Base-by-base conservation (phyloP, 179 eudicot genomes). In the Beta corolliflora region DNA sequence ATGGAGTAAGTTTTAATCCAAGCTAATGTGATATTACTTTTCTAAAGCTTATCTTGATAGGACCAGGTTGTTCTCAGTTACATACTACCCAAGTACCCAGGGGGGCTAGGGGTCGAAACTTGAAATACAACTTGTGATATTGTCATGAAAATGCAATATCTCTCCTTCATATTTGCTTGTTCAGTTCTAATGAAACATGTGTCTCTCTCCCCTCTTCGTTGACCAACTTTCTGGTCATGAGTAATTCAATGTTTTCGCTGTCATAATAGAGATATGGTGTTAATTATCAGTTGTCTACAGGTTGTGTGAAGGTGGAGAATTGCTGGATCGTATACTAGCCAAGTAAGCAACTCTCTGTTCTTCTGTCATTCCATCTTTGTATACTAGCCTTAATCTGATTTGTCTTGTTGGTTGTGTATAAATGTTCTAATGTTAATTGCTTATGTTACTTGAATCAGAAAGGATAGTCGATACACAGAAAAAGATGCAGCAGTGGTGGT, bases 221-320 rank as follows among this genome's bases (percentile, higher is more conserved):
- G 13, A 25, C 41, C 12, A 9, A 41, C 61, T 15, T 3, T 13
- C 16, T 31, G 14, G 23, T 50, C 4, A 18, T 65, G 9, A 10
- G 5, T 52, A 19, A 31, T 53, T 36, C 7, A 19, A 9, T 60
- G 59, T 3, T 55, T 52, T n/a, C n/a, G n/a, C n/a, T n/a, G n/a
- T n/a, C n/a, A n/a, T n/a, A n/a, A n/a, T n/a, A n/a, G n/a, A n/a
- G n/a, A n/a, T n/a, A n/a, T n/a, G n/a, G n/a, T n/a, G n/a, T n/a
- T n/a, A n/a, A n/a, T n/a, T n/a, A n/a, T n/a, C n/a, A n/a, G n/a
- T n/a, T n/a, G n/a, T 64, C 76, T 68, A 46, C 81, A 94, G 98
- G 93, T 87, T 96, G 82, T 96, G 99, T 55, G 99, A 94, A 87
- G 99, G 99, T 64, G 98, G 99, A 36, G 99, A 96, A 84, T 85